phyloP scores from a whole-genome alignment of 768 basidiomycete genomes.

The Basidioascus undulatus region DNA sequence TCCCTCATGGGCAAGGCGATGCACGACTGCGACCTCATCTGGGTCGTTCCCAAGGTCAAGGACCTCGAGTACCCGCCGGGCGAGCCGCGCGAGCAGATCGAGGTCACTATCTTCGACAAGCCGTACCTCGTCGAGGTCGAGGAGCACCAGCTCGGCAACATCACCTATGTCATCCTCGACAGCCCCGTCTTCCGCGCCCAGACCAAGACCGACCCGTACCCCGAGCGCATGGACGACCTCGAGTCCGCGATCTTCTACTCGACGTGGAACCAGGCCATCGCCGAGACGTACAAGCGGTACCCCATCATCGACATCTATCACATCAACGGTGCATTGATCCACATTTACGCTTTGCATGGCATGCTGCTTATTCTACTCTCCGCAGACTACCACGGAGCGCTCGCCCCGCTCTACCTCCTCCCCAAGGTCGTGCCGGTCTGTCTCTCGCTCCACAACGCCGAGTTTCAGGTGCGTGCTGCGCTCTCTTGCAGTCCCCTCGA shows the following conservation, averaged over 20 bases:
- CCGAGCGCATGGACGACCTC: slow-evolving; percentile 89
- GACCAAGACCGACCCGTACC: slow-evolving; percentile 86
- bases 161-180: slow-evolving; percentile 82
- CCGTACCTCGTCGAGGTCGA: slow-evolving; percentile 89
- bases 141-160: slow-evolving; percentile 77
- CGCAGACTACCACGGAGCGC: slow-evolving; percentile 66
- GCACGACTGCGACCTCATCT: slow-evolving; percentile 83
- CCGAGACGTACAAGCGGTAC: slow-evolving; percentile 61
- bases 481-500: too few relatives aligned
- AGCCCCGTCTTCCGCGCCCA: slow-evolving; percentile 91
- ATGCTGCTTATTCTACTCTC: too few relatives aligned
- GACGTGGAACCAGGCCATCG: slow-evolving; percentile 93
- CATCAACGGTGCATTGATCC: slow-evolving; percentile 32
- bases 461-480: too few relatives aligned
- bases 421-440: slow-evolving; percentile 77
- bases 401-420: slow-evolving; percentile 71
- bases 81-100: slow-evolving; percentile 77
- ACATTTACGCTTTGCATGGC: too few relatives aligned
- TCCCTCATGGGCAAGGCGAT: slow-evolving; percentile 93
- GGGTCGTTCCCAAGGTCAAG: slow-evolving; percentile 91
- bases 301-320: slow-evolving; percentile 85
- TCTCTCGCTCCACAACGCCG: slow-evolving; percentile 83
- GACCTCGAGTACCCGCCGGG: slow-evolving; percentile 80
- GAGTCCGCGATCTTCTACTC: slow-evolving; percentile 94
- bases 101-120: slow-evolving; percentile 89